Evolutionary conservation across 2,329 filamentous ascomycete genomes (phyloP).

Genomic region (Harringtonia lauricola): DNA sequence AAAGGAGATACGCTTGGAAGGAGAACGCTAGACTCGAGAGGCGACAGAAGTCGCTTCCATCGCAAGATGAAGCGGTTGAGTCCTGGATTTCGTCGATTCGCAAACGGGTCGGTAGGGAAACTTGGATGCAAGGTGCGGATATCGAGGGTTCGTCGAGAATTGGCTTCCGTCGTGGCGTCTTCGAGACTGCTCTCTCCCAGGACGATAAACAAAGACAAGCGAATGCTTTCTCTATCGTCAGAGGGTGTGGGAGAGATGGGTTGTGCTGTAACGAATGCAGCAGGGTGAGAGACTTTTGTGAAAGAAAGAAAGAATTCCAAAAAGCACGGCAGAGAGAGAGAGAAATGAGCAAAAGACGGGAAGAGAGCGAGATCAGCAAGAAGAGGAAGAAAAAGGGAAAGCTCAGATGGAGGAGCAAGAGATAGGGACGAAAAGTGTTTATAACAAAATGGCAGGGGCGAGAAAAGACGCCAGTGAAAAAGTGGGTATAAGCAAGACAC

Average conservation of each 20-base stretch:
- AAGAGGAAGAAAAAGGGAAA: background rate
- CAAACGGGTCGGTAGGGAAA: no score
- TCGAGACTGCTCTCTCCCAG: background rate
- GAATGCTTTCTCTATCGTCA: constrained; percentile 8
- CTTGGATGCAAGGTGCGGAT: no score
- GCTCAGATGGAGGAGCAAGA: background rate
- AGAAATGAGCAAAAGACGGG: background rate
- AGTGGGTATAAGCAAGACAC: no score
- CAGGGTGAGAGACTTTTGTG: background rate
- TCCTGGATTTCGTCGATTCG: no score
- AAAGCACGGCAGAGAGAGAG: background rate
- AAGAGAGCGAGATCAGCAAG: background rate
- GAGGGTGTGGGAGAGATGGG: background rate
- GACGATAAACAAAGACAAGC: constrained; percentile 11
- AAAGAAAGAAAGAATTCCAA: background rate
- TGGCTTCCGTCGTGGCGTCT: no score
- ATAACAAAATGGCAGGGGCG: background rate
- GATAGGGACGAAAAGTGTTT: constrained; percentile 5
- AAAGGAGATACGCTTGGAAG: no score
- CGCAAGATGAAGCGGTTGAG: background rate
- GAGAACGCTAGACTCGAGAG: background rate
- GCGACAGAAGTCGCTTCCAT: background rate
- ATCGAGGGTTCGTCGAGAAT: no score
- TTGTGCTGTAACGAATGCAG: background rate
- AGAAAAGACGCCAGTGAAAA: no score